phyloP scores from a whole-genome alignment of 2,329 filamentous ascomycete species.

The Pseudogymnoascus sp. region DNA sequence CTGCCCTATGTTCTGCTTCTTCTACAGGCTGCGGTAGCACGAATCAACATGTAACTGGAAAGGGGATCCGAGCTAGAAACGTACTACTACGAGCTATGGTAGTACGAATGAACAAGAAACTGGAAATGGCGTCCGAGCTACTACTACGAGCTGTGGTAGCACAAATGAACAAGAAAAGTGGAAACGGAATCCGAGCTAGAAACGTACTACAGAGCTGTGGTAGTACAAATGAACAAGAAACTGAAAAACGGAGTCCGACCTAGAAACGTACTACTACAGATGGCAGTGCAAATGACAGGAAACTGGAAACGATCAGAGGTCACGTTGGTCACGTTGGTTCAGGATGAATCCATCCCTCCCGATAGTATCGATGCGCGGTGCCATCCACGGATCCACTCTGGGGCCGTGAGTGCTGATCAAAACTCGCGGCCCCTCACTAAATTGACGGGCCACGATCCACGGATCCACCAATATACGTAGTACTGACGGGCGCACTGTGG shows the following conservation, averaged over 20 bases:
- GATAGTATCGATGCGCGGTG: too few relatives aligned
- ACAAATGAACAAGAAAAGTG: neutral
- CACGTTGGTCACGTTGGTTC: too few relatives aligned
- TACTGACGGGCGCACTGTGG: too few relatives aligned
- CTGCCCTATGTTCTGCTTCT: too few relatives aligned
- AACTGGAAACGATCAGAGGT: too few relatives aligned
- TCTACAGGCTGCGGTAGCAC: too few relatives aligned
- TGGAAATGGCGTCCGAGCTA: neutral
- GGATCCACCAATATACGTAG: too few relatives aligned
- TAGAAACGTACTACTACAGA: neutral
- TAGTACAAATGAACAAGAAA: neutral
- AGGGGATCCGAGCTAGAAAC: neutral
- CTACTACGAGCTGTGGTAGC: neutral
- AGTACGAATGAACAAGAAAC: neutral
- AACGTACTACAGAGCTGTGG: constrained; percentile 25
- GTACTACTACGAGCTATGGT: neutral
- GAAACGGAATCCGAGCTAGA: constrained; percentile 2
- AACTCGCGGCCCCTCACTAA: too few relatives aligned
- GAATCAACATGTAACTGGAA: neutral
- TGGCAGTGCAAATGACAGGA: neutral
- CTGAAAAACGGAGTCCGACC: neutral
- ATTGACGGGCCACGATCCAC: too few relatives aligned
- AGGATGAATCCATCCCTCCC: too few relatives aligned
- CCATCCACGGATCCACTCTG: too few relatives aligned
- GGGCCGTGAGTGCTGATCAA: too few relatives aligned